phyloP scores from a whole-genome alignment of 2,329 filamentous ascomycete genomes.

The Grosmannia huntii region DNA sequence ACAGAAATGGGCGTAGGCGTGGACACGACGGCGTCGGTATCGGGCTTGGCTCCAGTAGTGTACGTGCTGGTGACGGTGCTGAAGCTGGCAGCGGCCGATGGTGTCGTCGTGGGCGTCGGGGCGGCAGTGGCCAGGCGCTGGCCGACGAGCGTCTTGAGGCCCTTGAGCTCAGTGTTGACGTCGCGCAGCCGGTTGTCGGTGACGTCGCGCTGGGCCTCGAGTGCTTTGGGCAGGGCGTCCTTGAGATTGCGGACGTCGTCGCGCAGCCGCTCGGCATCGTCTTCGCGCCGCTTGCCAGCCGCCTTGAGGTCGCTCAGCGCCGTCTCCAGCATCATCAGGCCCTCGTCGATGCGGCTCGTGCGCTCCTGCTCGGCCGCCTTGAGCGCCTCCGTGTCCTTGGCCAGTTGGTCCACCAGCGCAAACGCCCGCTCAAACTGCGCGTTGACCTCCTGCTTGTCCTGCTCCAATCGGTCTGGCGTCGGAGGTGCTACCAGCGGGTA shows the following conservation, averaged over 20 bases:
- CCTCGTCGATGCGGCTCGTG: constrained; percentile 69
- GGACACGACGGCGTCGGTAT: constrained; percentile 13
- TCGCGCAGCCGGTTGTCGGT: constrained; percentile 74
- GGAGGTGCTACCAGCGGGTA: constrained; percentile 84
- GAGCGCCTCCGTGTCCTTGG: constrained; percentile 76
- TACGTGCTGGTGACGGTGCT: constrained; percentile 1
- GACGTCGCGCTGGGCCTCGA: constrained; percentile 75
- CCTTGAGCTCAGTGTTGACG: constrained; percentile 76
- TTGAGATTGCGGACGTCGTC: constrained; percentile 77
- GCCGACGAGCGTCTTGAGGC: constrained; percentile 74
- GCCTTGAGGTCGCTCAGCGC: constrained; percentile 74
- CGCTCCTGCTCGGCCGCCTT: constrained; percentile 78
- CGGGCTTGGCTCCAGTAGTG: constrained; percentile 6
- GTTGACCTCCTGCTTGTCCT: constrained; percentile 87
- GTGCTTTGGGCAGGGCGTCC: constrained; percentile 74
- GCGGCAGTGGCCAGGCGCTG: constrained; percentile 40
- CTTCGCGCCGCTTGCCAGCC: constrained; percentile 68
- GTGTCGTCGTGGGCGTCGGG: not conserved
- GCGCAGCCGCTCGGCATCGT: constrained; percentile 73
- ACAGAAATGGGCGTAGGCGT: not conserved
- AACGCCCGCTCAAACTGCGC: constrained; percentile 91
- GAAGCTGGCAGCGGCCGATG: constrained; percentile 5
- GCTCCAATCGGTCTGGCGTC: constrained; percentile 82
- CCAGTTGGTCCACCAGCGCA: constrained; percentile 77
- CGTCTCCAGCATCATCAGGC: constrained; percentile 71